Conservation (phyloP, 768 basidiomycete species). For the Inosperma sp. region DNA sequence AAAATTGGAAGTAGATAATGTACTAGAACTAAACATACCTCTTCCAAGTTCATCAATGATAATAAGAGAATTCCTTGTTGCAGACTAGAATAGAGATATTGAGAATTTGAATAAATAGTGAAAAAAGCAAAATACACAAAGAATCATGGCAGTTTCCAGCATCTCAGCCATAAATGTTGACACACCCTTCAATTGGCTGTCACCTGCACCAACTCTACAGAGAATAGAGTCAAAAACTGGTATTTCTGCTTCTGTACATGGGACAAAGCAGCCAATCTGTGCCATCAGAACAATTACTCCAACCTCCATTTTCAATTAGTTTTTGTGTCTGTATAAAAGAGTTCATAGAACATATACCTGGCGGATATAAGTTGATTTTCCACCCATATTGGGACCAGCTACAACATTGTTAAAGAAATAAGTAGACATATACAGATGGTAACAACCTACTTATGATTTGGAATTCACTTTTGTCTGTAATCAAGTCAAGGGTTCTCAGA, state of each 20-base stretch:
- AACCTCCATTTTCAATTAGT: constrained; percentile 37
- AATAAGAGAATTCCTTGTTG: constrained; percentile 87
- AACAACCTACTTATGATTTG: constrained; percentile 77
- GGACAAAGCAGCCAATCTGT: constrained; percentile 93
- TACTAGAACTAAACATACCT: constrained; percentile 38
- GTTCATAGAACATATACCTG: constrained; percentile 44
- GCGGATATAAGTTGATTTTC: constrained; percentile 95
- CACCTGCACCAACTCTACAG: constrained; percentile 95
- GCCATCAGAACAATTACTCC: constrained; percentile 98
- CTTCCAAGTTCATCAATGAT: constrained; percentile 97
- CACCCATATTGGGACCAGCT: constrained; percentile 99
- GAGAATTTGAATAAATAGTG: background rate
- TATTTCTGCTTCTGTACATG: constrained; percentile 77
- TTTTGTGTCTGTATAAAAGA: background rate
- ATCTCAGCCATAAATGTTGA: constrained; percentile 99
- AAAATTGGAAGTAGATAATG: background rate
- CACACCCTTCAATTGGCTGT: constrained; percentile 95
- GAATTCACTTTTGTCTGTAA: constrained; percentile 78
- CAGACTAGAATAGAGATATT: constrained; percentile 51
- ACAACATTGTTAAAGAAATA: constrained; percentile 5
- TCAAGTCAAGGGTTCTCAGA: background rate
- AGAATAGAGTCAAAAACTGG: constrained; percentile 96
- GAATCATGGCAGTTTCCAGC: constrained; percentile 95
- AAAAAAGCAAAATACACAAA: constrained; percentile 53
- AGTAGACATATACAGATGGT: background rate